Evolutionary conservation across 2,329 filamentous ascomycete genomes (phyloP), one percentile per base, ranked within the genome.

Genomic region (Neonectria hederae): DNA sequence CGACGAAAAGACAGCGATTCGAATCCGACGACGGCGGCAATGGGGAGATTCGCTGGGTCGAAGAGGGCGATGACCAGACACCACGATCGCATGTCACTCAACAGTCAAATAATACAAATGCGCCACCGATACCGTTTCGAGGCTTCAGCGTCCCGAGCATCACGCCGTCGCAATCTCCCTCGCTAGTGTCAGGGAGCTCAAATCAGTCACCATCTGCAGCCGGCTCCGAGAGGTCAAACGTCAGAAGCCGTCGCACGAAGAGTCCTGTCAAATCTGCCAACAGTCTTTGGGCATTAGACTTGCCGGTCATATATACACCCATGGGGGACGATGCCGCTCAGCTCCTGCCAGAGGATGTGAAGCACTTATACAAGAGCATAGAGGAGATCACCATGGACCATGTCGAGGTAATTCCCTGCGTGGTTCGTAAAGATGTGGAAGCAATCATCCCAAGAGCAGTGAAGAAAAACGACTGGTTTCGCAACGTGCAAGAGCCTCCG

Each of bases 391-490:
- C 26, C 6, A 55, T 26, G 28, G 53, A 55, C 24, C 53, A 55
- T 45, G 5, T 55, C 35, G 53, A 32, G 38, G 53, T 55, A 3
- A 28, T 55, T 13, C 53, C 38, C 35, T 28, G 21, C 13, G 53
- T 45, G 6, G 22, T 55, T 55, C 53, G 53, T 24, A 55, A 45
- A n/a, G 53, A 55, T 32, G 40, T 55, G 22, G 53, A 55, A 22
- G 53, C 53, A 28, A 55, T 55, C 8, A 17, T 55, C 28, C 53
- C 53, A 2, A 22, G 53, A 7, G 53, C 53, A 13, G 13, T 10
- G 8, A 42, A 17, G 26, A 42, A 45, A 22, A n/a, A 32, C n/a
- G 53, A 55, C 6, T 55, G 53, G 53, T 55, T 55, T 11, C 53
- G 53, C 17, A 22, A 22, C 17, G 13, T 7, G 1, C 38, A 55